These are phyloP conservation scores for Ascochyta lentis DNA, from an alignment of 2,329 filamentous ascomycete genomes.

Conservation along the genomic window DNA sequence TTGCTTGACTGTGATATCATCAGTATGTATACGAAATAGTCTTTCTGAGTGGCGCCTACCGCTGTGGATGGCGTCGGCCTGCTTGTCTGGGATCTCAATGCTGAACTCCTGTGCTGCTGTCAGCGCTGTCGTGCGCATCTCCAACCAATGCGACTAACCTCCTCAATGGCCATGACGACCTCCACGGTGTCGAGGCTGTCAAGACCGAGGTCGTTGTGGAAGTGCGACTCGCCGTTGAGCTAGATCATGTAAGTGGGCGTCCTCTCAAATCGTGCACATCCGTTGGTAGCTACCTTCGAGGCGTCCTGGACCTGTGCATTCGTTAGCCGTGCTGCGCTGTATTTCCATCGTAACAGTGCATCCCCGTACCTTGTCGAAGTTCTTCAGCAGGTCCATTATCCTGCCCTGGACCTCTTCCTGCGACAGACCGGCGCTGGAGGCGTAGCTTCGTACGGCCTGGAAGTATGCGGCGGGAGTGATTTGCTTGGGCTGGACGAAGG, in stretches of 20 bases:
- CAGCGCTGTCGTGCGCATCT: constrained; percentile 12
- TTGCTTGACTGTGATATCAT: constrained; percentile 75
- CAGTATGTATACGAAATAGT: constrained; percentile 33
- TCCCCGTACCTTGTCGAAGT: constrained; percentile 88
- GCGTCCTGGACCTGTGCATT: constrained; percentile 65
- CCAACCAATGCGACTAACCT: constrained; percentile 63
- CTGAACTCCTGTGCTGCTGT: constrained; percentile 68
- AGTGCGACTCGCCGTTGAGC: constrained; percentile 87
- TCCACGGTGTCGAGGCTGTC: constrained; percentile 98
- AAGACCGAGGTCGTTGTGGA: constrained; percentile 94
- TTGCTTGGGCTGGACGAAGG: constrained; percentile 67
- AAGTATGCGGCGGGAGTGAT: constrained; percentile 68
- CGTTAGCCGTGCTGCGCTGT: constrained; percentile 35
- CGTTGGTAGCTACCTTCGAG: constrained; percentile 58
- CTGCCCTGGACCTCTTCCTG: constrained; percentile 88
- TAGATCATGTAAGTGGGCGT: constrained; percentile 52
- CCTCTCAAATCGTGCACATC: not conserved
- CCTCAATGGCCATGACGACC: constrained; percentile 99
- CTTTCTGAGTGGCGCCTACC: constrained; percentile 63
- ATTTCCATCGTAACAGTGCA: constrained; percentile 13
- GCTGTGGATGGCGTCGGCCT: constrained; percentile 92
- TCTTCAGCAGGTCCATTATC: constrained; percentile 90
- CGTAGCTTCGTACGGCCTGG: constrained; percentile 82
- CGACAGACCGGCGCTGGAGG: constrained; percentile 77
- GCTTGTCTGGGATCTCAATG: constrained; percentile 98